These are phyloP conservation scores for Jatropha podagrica DNA, from an alignment of 441 rosid species.

Conservation along the genomic window DNA sequence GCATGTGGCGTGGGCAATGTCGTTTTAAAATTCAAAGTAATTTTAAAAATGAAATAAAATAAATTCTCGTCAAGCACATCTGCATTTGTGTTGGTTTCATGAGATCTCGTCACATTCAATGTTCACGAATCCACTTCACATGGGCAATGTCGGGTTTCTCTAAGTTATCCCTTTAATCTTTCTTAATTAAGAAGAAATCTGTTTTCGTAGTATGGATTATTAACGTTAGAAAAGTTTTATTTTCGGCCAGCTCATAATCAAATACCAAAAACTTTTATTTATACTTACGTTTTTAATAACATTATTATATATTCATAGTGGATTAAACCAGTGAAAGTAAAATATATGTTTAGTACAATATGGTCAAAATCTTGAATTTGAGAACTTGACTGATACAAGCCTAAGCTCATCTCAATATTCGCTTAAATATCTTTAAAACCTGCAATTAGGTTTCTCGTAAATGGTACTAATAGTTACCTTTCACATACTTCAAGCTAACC, in stretches of 20 bases:
- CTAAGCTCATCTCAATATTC: neutral
- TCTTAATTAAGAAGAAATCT: neutral
- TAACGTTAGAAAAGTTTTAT: neutral
- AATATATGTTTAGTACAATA: too few species aligned
- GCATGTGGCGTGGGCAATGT: too few species aligned
- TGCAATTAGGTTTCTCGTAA: neutral
- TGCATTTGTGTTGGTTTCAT: neutral
- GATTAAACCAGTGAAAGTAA: too few species aligned
- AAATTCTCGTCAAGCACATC: neutral
- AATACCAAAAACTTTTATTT: neutral
- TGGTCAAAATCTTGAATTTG: too few species aligned
- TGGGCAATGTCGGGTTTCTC: constrained; percentile 7
- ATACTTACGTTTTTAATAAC: too few species aligned
- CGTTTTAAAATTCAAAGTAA: too few species aligned
- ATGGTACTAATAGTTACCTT: neutral
- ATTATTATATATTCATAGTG: too few species aligned
- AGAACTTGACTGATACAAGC: neutral
- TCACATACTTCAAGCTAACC: constrained; percentile 13
- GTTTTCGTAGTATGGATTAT: too few species aligned
- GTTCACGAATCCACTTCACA: constrained; percentile 4
- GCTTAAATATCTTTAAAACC: neutral
- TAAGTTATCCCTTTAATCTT: neutral
- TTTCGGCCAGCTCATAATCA: neutral
- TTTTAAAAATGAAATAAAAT: neutral
- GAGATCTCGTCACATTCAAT: neutral